These are phyloP conservation scores for Cutaneotrichosporon sp. DNA, from an alignment of 1,284 basidiomycete genomes.

Conservation along the genomic window DNA sequence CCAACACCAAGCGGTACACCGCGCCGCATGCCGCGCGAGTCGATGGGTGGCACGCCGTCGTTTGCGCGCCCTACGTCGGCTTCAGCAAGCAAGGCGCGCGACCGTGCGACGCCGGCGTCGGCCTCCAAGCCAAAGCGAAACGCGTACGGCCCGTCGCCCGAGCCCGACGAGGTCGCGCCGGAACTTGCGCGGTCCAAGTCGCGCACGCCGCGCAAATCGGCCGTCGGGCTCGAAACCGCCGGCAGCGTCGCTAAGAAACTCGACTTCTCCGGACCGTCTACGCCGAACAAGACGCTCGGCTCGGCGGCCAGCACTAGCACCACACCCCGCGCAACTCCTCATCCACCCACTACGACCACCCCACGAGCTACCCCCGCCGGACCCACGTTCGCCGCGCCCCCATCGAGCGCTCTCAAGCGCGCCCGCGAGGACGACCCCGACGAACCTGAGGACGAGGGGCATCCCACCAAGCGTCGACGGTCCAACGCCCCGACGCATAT, in stretches of 20 bases:
- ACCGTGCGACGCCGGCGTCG: neutral
- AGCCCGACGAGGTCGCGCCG: neutral
- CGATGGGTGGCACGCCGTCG: constrained; percentile 3
- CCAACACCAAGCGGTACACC: neutral
- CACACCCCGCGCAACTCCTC: neutral
- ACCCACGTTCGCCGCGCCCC: neutral
- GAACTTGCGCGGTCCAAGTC: constrained; percentile 22
- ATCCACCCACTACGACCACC: neutral
- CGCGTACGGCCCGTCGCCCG: constrained; percentile 38
- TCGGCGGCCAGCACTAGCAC: no score
- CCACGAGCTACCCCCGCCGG: neutral
- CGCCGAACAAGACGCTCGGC: no score
- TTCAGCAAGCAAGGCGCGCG: constrained; percentile 1
- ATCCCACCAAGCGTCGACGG: neutral
- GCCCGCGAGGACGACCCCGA: constrained; percentile 11
- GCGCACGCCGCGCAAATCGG: constrained; percentile 23
- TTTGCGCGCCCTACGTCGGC: constrained; percentile 13
- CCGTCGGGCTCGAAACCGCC: constrained; percentile 22
- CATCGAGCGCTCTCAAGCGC: constrained; percentile 17
- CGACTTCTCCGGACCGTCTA: constrained; percentile 2
- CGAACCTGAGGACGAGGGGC: neutral
- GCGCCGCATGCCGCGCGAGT: neutral
- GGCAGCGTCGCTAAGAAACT: constrained; percentile 15
- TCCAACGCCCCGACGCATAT: neutral
- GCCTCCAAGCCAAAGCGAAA: constrained; percentile 31